phyloP scores from a whole-genome alignment of 495 filamentous ascomycete species.

The Penicillium daleae region DNA sequence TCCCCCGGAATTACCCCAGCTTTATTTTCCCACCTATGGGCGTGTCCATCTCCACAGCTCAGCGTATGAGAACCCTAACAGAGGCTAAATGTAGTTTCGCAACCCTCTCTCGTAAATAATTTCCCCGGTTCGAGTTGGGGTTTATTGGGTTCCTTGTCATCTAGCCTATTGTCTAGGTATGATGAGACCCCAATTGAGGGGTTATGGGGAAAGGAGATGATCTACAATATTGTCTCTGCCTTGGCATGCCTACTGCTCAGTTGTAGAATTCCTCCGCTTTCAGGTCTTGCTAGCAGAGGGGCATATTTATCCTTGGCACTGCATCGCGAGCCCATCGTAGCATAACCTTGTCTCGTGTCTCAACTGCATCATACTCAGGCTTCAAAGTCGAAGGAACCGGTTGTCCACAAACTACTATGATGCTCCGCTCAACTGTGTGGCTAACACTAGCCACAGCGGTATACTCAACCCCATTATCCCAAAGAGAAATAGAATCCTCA shows the following conservation, averaged over 20 bases:
- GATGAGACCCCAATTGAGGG: not conserved
- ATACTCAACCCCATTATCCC: slow-evolving; percentile 9
- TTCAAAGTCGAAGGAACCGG: not conserved
- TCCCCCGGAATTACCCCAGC: slow-evolving; percentile 7
- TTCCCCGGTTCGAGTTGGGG: not conserved
- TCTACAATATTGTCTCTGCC: not conserved
- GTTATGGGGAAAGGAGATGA: not conserved
- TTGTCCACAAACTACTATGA: not conserved
- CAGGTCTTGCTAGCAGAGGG: not conserved
- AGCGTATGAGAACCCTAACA: not conserved
- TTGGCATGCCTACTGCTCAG: not conserved
- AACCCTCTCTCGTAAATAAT: not conserved
- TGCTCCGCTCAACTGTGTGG: slow-evolving; percentile 5
- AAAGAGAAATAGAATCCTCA: not conserved
- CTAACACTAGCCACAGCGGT: slow-evolving; percentile 9
- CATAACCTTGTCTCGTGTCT: not conserved
- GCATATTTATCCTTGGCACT: not conserved
- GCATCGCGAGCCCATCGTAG: not conserved
- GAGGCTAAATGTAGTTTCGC: not conserved
- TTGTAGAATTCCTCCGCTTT: not conserved
- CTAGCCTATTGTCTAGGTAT: not conserved
- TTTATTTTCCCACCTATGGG: slow-evolving; percentile 27
- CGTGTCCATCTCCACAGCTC: not conserved
- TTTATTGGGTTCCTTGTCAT: not conserved
- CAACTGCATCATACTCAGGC: not conserved